phyloP scores from a whole-genome alignment of 176 grass and related monocot species.

The Oryza punctata region DNA sequence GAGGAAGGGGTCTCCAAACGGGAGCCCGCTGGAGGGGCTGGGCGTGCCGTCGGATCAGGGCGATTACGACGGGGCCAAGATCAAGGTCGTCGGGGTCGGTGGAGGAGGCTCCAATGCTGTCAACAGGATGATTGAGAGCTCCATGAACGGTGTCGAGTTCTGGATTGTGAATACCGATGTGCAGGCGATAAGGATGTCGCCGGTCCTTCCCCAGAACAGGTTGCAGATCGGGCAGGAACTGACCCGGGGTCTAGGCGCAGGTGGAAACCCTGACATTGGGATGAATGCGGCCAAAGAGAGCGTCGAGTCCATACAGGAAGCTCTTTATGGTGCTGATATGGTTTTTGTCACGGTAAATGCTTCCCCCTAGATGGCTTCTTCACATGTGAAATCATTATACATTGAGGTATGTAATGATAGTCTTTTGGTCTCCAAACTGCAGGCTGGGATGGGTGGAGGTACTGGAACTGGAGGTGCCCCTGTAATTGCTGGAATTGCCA shows the following conservation, averaged over 20 bases:
- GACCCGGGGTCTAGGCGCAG: conserved; percentile 74
- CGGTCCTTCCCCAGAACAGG: conserved; percentile 64
- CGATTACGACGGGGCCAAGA: conserved; percentile 73
- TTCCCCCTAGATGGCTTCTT: conserved; percentile 7
- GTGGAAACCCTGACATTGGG: conserved; percentile 86
- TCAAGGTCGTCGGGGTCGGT: conserved; percentile 83
- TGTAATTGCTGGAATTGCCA: conserved; percentile 78
- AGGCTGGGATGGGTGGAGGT: conserved; percentile 95
- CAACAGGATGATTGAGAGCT: conserved; percentile 81
- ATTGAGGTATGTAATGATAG: not conserved
- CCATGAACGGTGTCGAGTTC: conserved; percentile 89
- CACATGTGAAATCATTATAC: conserved; percentile 8
- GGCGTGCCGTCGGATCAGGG: conserved; percentile 13
- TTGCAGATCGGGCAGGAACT: conserved; percentile 88
- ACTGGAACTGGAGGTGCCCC: conserved; percentile 89
- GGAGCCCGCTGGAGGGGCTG: conserved; percentile 44
- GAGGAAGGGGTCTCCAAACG: conserved; percentile 22
- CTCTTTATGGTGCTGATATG: conserved; percentile 73
- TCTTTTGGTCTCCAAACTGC: conserved; percentile 27
- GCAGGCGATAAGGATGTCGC: conserved; percentile 80
- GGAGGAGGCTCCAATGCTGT: conserved; percentile 89
- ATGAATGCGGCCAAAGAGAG: conserved; percentile 92
- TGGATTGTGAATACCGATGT: conserved; percentile 93
- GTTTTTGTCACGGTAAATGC: conserved; percentile 83
- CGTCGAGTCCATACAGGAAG: conserved; percentile 69